phyloP scores from a whole-genome alignment of 352 stramenopile genomes.

The Globisporangium alternatum region DNA sequence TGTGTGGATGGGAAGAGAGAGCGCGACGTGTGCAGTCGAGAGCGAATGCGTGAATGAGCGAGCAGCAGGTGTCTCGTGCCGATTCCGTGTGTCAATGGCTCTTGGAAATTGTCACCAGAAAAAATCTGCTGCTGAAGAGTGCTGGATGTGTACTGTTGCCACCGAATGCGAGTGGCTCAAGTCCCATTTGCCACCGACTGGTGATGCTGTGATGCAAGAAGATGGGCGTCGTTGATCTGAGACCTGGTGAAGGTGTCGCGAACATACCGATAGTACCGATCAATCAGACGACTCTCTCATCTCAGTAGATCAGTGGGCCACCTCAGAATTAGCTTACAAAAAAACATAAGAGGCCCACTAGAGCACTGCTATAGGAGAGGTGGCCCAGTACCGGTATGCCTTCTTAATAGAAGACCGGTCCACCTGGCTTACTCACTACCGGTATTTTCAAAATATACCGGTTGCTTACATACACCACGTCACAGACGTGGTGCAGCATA shows the following conservation, averaged over 20 bases:
- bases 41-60: neutral
- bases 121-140: neutral
- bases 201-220: neutral
- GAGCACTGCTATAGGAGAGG: neutral
- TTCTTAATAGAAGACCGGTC: neutral
- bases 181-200: neutral
- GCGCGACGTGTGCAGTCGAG: neutral
- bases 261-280: no score
- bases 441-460: neutral
- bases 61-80: neutral
- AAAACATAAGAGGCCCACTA: neutral
- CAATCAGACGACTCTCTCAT: neutral
- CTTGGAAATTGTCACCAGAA: neutral
- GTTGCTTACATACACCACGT: no score
- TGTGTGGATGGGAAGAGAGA: neutral
- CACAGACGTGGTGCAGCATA: neutral
- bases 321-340: neutral
- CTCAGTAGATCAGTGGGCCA: conserved; percentile 10
- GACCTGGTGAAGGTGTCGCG: neutral
- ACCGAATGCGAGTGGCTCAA: neutral
- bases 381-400: neutral
- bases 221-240: neutral
- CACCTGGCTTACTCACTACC: neutral
- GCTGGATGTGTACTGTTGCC: neutral
- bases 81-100: neutral